phyloP scores from a whole-genome alignment of 148 eudicot genomes.

The Cornus suecica region DNA sequence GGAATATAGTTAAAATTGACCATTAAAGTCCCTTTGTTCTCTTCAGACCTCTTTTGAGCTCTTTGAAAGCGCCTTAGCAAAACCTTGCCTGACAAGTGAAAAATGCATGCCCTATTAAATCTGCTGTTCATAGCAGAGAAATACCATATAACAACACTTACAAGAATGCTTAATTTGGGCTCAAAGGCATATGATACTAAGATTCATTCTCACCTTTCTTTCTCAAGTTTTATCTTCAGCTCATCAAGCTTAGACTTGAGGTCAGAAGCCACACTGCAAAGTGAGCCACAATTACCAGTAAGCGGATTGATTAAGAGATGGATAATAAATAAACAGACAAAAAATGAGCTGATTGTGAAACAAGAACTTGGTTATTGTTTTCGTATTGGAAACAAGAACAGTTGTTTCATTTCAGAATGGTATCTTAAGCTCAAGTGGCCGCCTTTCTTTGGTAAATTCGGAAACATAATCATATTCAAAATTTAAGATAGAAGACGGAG shows the following conservation, averaged over 20 bases:
- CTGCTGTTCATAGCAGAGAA: too few relatives aligned
- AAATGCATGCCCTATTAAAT: neutral
- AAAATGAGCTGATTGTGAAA: neutral
- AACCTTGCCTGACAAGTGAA: slow-evolving; percentile 52
- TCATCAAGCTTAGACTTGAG: slow-evolving; percentile 74
- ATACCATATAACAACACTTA: neutral
- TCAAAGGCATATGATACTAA: neutral
- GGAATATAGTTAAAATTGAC: neutral
- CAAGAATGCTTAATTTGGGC: neutral
- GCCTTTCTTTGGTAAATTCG: neutral
- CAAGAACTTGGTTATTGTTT: neutral
- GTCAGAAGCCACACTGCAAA: slow-evolving; percentile 66
- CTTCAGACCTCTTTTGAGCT: slow-evolving; percentile 85
- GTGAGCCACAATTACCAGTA: slow-evolving; percentile 6
- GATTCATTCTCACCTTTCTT: slow-evolving; percentile 65
- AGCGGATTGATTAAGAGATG: neutral
- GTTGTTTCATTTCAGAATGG: neutral
- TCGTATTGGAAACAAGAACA: neutral
- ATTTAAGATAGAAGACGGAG: neutral
- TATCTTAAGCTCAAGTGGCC: neutral
- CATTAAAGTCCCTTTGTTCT: neutral
- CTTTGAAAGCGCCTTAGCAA: slow-evolving; percentile 73
- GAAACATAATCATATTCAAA: neutral
- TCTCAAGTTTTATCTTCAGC: slow-evolving; percentile 72
- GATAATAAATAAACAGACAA: neutral